phyloP scores from a whole-genome alignment of 148 eudicot species.

The Spergularia bocconei region DNA sequence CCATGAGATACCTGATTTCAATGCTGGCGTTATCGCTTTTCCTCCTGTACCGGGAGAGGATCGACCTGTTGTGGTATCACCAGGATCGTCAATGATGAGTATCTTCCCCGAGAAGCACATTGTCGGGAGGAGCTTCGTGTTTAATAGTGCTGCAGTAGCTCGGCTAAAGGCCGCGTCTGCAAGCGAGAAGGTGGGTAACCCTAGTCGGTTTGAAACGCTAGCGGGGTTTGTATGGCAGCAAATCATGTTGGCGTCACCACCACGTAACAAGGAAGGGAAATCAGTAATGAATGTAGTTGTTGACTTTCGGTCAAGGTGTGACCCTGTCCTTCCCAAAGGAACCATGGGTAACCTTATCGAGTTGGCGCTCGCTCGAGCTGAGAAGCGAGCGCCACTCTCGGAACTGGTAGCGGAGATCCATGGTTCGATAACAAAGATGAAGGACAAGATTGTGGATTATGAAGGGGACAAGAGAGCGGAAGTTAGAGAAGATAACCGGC shows the following conservation, averaged over 20 bases:
- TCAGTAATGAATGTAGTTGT: neutral
- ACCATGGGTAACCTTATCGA: conserved; percentile 2
- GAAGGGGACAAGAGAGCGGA: neutral
- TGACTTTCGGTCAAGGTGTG: neutral
- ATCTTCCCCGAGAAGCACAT: neutral
- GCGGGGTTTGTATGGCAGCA: neutral
- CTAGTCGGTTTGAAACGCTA: neutral
- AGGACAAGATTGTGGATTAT: neutral
- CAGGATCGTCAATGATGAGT: neutral
- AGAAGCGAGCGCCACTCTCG: neutral
- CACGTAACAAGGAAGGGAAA: neutral
- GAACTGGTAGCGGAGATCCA: neutral
- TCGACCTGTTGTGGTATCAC: too few species aligned
- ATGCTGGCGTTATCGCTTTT: neutral
- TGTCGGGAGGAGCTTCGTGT: neutral
- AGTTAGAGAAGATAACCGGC: neutral
- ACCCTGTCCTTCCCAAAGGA: neutral
- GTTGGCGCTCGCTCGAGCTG: neutral
- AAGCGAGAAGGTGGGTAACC: neutral
- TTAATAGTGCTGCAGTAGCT: neutral
- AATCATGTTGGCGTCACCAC: neutral
- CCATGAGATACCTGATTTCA: neutral
- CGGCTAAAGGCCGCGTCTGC: neutral
- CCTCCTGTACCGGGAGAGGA: neutral
- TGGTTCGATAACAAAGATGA: neutral